A percentile compares a stretch with the other conserved stretches of the same genome.
Conservation (phyloP, 2,329 filamentous ascomycete species). For the Aureobasidium lini region DNA sequence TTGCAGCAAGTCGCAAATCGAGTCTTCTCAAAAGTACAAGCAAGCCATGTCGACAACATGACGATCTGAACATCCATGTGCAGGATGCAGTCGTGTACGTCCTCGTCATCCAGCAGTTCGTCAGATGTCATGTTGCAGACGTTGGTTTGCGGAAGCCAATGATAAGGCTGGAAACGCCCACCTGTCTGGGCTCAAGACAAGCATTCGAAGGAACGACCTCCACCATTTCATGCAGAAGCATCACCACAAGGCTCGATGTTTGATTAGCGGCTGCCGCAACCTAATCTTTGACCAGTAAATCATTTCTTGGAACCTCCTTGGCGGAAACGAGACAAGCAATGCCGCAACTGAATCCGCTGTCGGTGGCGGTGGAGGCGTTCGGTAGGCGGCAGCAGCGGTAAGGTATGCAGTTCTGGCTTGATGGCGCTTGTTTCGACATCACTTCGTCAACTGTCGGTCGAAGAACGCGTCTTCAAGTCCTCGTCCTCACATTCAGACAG, state of each 20-base stretch:
- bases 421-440: background rate
- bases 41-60: background rate
- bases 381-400: conserved; percentile 2
- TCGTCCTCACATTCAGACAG: too few species aligned
- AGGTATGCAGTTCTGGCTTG: background rate
- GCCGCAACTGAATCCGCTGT: background rate
- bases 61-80: background rate
- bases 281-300: background rate
- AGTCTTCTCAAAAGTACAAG: background rate
- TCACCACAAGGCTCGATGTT: background rate
- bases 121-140: background rate
- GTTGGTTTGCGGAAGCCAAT: background rate
- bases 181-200: background rate
- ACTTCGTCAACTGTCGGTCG: background rate
- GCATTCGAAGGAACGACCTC: background rate
- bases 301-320: background rate
- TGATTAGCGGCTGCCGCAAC: background rate
- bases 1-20: background rate
- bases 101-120: background rate
- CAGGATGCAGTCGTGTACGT: background rate
- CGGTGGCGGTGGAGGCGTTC: background rate
- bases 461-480: too few species aligned
- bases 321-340: background rate
- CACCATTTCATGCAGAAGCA: background rate
- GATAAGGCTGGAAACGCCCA: background rate